phyloP scores from a whole-genome alignment of 192 early-diverging fungal species.

The Umbelopsis vinacea region DNA sequence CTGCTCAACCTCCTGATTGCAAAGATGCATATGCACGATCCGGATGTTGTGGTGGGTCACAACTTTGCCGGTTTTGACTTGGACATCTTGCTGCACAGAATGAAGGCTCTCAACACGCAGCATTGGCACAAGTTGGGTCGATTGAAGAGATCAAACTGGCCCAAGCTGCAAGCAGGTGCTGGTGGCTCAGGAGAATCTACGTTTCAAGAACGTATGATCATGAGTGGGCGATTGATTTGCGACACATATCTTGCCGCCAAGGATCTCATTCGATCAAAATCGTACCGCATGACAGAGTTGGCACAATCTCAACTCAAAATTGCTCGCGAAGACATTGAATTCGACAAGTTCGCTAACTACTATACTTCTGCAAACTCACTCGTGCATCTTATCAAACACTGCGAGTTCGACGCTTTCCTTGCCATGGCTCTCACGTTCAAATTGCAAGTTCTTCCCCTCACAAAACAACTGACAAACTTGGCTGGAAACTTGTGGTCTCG shows the following conservation, averaged over 20 bases:
- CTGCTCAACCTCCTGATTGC: conserved; percentile 83
- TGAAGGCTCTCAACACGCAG: conserved; percentile 78
- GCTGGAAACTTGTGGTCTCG: conserved; percentile 97
- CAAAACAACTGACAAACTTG: conserved; percentile 88
- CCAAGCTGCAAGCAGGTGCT: conserved; percentile 78
- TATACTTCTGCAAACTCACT: conserved; percentile 66
- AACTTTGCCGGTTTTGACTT: conserved; percentile 96
- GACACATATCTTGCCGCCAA: conserved; percentile 92
- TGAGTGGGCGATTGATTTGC: conserved; percentile 87
- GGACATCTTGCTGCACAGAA: conserved; percentile 90
- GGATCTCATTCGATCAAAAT: conserved; percentile 85
- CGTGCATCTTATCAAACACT: conserved; percentile 76
- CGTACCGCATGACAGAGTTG: conserved; percentile 80
- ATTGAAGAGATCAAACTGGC: conserved; percentile 81
- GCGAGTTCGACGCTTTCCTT: conserved; percentile 82
- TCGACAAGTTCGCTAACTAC: conserved; percentile 73
- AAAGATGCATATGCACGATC: conserved; percentile 76
- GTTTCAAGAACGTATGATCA: conserved; percentile 73
- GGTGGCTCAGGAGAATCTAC: conserved; percentile 83
- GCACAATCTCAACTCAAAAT: conserved; percentile 77
- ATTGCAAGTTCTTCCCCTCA: conserved; percentile 88
- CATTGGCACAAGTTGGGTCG: conserved; percentile 92
- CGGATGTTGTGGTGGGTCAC: conserved; percentile 95
- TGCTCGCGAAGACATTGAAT: conserved; percentile 82
- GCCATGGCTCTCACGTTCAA: conserved; percentile 84